Conservation (phyloP, 345 rosid genomes). For the Bretschneidera sinensis region DNA sequence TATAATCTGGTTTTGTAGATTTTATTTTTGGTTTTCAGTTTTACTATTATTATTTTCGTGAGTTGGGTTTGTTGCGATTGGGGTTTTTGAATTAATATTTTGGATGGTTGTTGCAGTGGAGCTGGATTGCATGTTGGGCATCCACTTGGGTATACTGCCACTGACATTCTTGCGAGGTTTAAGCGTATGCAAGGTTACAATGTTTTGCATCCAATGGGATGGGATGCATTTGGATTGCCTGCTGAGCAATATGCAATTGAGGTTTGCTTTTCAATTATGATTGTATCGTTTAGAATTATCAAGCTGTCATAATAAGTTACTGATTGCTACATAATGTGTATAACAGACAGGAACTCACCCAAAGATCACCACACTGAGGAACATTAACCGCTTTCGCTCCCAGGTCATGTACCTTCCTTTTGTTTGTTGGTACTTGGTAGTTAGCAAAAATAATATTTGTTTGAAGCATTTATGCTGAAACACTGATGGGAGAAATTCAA, state of each 20-base stretch:
- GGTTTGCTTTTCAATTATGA: conserved; percentile 33
- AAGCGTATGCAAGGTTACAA: conserved; percentile 93
- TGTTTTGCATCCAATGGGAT: conserved; percentile 95
- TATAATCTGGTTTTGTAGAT: not conserved
- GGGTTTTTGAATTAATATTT: not conserved
- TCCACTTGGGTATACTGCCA: conserved; percentile 93
- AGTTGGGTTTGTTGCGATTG: conserved; percentile 1
- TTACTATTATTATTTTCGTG: not conserved
- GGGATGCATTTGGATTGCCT: conserved; percentile 99
- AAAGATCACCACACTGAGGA: conserved; percentile 75
- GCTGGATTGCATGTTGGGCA: conserved; percentile 98
- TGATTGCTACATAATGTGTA: not conserved
- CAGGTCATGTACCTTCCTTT: conserved; percentile 46
- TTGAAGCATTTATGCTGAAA: not conserved
- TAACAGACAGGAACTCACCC: conserved; percentile 94
- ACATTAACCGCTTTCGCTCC: conserved; percentile 69
- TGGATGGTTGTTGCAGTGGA: conserved; percentile 48
- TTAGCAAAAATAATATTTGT: not conserved
- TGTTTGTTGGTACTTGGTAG: not conserved
- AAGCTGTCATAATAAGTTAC: not conserved
- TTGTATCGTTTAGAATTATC: not conserved
- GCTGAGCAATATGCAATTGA: conserved; percentile 97
- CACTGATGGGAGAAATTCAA: not conserved
- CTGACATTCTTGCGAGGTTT: conserved; percentile 81
- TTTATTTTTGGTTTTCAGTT: not conserved